Evolutionary conservation across 306 rosid genomes (phyloP).

Genomic region (Purshia tridentata): DNA sequence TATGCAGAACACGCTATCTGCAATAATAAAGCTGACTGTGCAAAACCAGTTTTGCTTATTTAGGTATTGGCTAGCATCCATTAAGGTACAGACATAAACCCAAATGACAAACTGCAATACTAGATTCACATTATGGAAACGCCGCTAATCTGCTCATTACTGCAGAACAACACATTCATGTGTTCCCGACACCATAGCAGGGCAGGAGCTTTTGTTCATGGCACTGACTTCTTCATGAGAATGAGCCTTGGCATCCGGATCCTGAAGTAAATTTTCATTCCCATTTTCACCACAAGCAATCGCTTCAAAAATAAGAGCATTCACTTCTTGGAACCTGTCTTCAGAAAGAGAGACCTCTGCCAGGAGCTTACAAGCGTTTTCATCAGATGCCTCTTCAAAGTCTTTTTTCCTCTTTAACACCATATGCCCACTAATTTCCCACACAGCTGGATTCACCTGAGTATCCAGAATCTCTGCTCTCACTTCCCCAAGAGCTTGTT

Average conservation of each 20-base stretch:
- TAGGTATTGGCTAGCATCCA: conserved; percentile 32
- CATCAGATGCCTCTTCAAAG: conserved; percentile 88
- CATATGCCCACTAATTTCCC: conserved; percentile 99
- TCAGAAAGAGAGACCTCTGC: conserved; percentile 92
- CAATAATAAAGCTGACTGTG: conserved; percentile 13
- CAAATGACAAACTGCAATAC: conserved; percentile 31
- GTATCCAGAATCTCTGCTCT: conserved; percentile 84
- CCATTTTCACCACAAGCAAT: conserved; percentile 35
- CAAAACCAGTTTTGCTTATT: conserved; percentile 40
- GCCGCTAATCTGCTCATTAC: conserved; percentile 30
- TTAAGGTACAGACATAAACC: conserved; percentile 29
- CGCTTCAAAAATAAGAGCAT: conserved; percentile 66
- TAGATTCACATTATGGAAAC: conserved; percentile 18
- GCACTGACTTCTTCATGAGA: conserved; percentile 37
- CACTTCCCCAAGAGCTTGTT: conserved; percentile 97
- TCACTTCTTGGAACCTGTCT: conserved; percentile 84
- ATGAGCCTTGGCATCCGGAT: conserved; percentile 14
- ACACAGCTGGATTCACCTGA: conserved; percentile 98
- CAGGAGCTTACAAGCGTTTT: conserved; percentile 90
- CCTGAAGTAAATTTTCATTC: conserved; percentile 7
- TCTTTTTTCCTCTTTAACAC: conserved; percentile 89
- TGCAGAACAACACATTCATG: conserved; percentile 71
- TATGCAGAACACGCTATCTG: conserved; percentile 27
- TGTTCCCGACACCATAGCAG: conserved; percentile 50
- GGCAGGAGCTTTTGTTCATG: conserved; percentile 28